phyloP scores from a whole-genome alignment of 352 stramenopile genomes.

The Salisapilia sapeloensis region DNA sequence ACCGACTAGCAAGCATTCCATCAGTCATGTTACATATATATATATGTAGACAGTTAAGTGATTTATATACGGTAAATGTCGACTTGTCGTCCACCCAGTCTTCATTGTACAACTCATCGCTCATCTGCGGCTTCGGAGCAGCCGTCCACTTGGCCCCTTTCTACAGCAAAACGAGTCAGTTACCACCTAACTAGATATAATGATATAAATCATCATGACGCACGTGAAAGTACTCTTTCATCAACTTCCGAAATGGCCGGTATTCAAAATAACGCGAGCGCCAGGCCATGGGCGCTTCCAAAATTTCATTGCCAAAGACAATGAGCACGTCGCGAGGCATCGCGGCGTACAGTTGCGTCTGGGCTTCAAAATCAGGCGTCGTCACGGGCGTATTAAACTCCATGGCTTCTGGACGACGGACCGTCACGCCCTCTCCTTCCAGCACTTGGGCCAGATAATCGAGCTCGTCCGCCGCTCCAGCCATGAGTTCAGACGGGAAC shows the following conservation, averaged over 20 bases:
- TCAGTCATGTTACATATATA: not conserved
- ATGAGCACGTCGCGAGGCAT: conserved; percentile 83
- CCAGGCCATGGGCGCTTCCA: conserved; percentile 83
- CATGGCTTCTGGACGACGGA: conserved; percentile 59
- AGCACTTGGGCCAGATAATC: conserved; percentile 79
- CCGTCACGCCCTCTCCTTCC: conserved; percentile 64
- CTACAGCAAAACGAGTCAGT: conserved; percentile 5
- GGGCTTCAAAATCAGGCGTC: conserved; percentile 76
- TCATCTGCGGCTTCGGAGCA: conserved; percentile 82
- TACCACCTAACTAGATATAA: not conserved
- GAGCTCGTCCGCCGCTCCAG: conserved; percentile 56
- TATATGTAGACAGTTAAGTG: not conserved
- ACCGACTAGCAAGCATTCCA: conserved; percentile 21
- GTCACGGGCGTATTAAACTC: conserved; percentile 49
- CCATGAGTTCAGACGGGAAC: conserved; percentile 67
- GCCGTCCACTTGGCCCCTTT: conserved; percentile 78
- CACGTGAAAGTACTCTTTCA: conserved; percentile 82
- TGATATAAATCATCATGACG: conserved; percentile 2
- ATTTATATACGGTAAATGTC: conserved; percentile 45
- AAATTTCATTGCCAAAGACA: conserved; percentile 81
- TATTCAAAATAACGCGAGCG: conserved; percentile 84
- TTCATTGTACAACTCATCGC: conserved; percentile 79
- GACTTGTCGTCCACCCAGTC: conserved; percentile 63
- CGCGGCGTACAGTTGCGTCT: conserved; percentile 72
- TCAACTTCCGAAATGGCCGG: conserved; percentile 73